Evolutionary conservation across 129 eudicot species (phyloP), one percentile per base, ranked within the genome.

Genomic region (Saussurea involucrata): DNA sequence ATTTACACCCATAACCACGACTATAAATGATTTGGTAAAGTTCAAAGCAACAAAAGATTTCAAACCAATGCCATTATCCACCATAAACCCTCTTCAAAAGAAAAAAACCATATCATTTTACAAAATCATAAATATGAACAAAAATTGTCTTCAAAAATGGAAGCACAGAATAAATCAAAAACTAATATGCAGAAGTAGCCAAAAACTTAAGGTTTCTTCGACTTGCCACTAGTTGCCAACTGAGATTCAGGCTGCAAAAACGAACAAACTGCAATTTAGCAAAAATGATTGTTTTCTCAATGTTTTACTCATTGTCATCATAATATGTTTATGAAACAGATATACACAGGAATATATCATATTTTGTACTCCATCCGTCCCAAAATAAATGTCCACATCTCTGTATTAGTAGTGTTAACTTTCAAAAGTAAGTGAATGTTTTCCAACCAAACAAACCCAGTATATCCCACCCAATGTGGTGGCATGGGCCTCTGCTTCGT

Each of bases 201-300:
- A 0, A 32, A 3, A 66, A 25, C 79, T 28, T 57, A 68, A 1
- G 44, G 29, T 37, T 78, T 69, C 82, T 64, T 78, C 8, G 76
- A 78, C 69, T 78, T 78, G 63, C 81, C 73, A 37, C 81, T 68
- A 29, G 80, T 55, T 46, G 82, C 68, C 82, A 78, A 78, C 55
- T 70, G 76, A 60, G 82, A 55, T 18, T 78, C 82, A 17, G 82
- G 63, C 82, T 78, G 76, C 60, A 69, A 36, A n/a, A 78, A n/a
- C n/a, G 12, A 68, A 32, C 25, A 53, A 34, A 11, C n/a, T n/a
- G 24, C 33, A 69, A 24, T 9, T 69, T 36, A 78, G 76, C 57
- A 46, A 46, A 46, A 46, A n/a, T 6, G 15, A 46, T 15, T 3
- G 18, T 46, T 46, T 5, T 7, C 20, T 44, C 18, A 5, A 44